Conservation (phyloP, 2,329 filamentous ascomycete species). For the Aphanoascus verrucosus region DNA sequence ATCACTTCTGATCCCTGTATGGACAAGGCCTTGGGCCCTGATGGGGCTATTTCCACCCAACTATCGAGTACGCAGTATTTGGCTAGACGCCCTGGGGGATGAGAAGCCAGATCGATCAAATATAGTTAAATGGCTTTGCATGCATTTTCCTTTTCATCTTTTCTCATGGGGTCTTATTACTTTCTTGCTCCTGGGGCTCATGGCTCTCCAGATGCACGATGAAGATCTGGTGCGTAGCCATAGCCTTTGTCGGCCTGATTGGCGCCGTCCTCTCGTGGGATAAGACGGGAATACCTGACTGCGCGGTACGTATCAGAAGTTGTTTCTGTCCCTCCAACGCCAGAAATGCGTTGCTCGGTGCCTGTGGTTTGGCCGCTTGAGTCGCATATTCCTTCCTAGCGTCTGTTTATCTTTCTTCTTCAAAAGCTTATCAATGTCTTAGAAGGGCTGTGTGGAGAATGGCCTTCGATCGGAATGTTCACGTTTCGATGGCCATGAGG, state of each 20-base stretch:
- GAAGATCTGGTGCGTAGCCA: not conserved
- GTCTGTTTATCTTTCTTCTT: not conserved
- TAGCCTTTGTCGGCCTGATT: not conserved
- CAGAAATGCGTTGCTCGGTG: not conserved
- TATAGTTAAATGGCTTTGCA: not conserved
- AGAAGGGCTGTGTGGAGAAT: not conserved
- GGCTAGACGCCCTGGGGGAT: no score
- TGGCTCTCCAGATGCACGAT: constrained; percentile 1
- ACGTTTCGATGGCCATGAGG: not conserved
- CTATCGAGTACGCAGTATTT: no score
- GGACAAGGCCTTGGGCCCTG: no score
- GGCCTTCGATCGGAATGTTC: not conserved
- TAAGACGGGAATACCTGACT: not conserved
- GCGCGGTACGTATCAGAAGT: not conserved
- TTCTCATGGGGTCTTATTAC: not conserved
- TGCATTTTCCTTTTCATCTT: not conserved
- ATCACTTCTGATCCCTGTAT: no score
- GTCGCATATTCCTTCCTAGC: not conserved
- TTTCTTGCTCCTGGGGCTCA: not conserved
- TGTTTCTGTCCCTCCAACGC: not conserved
- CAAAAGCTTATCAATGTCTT: not conserved
- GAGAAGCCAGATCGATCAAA: not conserved
- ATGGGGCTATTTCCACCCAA: no score
- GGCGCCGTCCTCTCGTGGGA: not conserved
- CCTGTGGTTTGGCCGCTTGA: not conserved